Base-by-base conservation (phyloP, 768 basidiomycete species). In the Suillus subaureus region DNA sequence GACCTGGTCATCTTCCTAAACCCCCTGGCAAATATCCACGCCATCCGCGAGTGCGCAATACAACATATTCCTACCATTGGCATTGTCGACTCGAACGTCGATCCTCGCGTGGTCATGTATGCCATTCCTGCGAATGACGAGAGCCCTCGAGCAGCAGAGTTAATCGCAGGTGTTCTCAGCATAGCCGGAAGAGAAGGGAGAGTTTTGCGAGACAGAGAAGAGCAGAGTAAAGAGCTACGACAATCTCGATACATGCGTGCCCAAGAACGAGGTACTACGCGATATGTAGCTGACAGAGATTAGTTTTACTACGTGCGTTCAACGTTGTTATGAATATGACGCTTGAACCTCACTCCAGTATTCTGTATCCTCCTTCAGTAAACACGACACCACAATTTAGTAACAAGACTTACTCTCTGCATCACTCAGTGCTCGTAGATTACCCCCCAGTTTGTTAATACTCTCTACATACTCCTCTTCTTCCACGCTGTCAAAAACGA, bases 61-160 rank as follows among this genome's bases (percentile, higher is more conserved):
- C 85, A 90, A 67, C 91, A 96, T 73, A 86, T 99, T 64, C 97
- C 97, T 0, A 99, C 97, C 1, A 89, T 99, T 66, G 97, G 91
- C 40, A 89, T 99, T 66, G 87, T 96, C 62, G 97, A 99, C 78
- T 94, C 96, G 26, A 95, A 99, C 74, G 92, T 89, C 51, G 97
- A 99, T 79, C 97, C 97, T 6, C 89, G 97, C 31, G 84, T 95
- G 45, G 96, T 99, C 67, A 97, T 98, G 85, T 99, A 97, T 77
- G 92, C 97, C 51, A 98, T 99, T 73, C 96, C 96, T 0, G 96
- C 94, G n/a, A 99, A 99, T 77, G 94, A 97, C 79, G 97, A 99
- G 79, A 94, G 88, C 73, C 85, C 90, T 12, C 86, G 96, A 55
- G 91, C 96, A 18, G 94, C 94, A 52, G 97, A 99, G 72, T 81